Evolutionary conservation across 176 grass and related monocot species (phyloP).

Genomic region (Phragmites australis): DNA sequence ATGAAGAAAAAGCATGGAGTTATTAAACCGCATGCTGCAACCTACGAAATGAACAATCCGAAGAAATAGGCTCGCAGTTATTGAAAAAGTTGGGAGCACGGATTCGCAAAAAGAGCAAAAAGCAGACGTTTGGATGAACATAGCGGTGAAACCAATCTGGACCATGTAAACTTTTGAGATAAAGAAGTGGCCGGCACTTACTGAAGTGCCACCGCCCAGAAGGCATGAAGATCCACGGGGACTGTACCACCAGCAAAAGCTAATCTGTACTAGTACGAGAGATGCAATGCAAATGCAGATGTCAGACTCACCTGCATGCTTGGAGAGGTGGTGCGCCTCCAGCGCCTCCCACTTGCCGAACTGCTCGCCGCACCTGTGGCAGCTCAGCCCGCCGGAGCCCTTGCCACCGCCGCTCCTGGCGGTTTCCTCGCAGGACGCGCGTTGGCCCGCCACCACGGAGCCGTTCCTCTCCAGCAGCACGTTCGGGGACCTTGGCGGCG

Average conservation of each 20-base stretch:
- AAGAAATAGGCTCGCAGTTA: neutral
- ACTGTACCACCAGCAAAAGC: neutral
- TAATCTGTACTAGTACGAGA: neutral
- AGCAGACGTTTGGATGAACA: conserved; percentile 9
- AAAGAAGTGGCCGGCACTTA: neutral
- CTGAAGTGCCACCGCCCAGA: neutral
- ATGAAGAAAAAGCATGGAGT: conserved; percentile 25
- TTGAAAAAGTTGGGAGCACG: conserved; percentile 8
- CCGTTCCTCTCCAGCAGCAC: conserved; percentile 49
- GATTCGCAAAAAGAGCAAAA: conserved; percentile 20
- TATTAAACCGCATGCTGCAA: neutral
- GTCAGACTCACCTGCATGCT: conserved; percentile 69
- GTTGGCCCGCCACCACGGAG: neutral
- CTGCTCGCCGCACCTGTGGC: conserved; percentile 73
- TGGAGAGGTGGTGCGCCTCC: conserved; percentile 85
- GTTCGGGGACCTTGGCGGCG: conserved; percentile 78
- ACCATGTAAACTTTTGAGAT: neutral
- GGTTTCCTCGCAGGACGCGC: conserved; percentile 56
- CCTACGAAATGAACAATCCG: conserved; percentile 32
- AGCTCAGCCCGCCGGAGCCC: conserved; percentile 45
- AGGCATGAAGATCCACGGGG: conserved; percentile 20
- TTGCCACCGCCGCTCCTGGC: conserved; percentile 12
- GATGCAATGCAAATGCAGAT: conserved; percentile 28
- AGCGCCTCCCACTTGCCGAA: conserved; percentile 81
- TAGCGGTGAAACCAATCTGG: conserved; percentile 13